Conservation (phyloP, 305 asterid genomes). For the Stenogyne calaminthoides region DNA sequence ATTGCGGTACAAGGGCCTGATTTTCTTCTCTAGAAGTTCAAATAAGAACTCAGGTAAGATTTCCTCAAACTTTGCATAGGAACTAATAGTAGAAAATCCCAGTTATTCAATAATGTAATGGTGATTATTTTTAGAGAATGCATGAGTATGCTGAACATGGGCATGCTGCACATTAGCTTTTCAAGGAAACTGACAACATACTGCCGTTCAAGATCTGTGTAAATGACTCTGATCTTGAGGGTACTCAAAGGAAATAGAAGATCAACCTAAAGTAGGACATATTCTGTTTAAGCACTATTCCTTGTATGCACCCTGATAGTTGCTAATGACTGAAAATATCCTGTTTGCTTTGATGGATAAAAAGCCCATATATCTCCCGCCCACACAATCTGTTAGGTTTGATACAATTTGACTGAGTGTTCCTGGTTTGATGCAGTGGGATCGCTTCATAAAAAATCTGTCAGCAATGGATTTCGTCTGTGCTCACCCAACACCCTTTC, state of each 20-base stretch:
- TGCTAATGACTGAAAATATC: no score
- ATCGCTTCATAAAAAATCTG: no score
- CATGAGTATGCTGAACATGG: conserved; percentile 98
- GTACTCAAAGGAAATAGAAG: conserved; percentile 57
- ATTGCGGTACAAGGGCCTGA: conserved; percentile 96
- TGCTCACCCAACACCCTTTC: no score
- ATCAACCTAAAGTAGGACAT: conserved; percentile 38
- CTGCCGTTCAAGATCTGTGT: conserved; percentile 54
- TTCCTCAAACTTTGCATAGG: conserved; percentile 6
- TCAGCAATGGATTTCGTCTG: no score
- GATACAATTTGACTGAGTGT: no score
- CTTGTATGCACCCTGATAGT: no score
- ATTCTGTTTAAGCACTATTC: no score
- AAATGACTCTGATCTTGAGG: conserved; percentile 46
- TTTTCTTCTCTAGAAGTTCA: conserved; percentile 89
- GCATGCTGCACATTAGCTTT: conserved; percentile 98
- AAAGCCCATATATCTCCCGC: no score
- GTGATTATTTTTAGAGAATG: conserved; percentile 66
- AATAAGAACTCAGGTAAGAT: conserved; percentile 86
- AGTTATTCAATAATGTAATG: conserved; percentile 8
- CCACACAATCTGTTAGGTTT: no score
- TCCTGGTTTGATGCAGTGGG: no score
- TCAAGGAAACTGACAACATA: conserved; percentile 77
- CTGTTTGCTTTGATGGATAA: no score
- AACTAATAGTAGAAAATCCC: conserved; percentile 8